phyloP scores from a whole-genome alignment of 768 basidiomycete species.

The Trametes sanguinea region DNA sequence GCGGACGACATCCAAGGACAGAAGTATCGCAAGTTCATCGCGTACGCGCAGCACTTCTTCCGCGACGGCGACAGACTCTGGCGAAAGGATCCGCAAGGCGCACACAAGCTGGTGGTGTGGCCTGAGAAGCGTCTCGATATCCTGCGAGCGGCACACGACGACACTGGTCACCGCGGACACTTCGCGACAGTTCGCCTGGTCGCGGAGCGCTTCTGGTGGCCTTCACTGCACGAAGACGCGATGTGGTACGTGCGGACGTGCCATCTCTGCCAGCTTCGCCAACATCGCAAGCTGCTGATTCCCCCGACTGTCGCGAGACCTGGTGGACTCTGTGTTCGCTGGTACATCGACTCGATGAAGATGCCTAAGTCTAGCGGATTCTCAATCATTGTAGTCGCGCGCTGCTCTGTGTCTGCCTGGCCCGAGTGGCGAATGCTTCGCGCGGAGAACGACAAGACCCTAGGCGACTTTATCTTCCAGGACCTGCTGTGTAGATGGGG shows the following conservation, averaged over 20 bases:
- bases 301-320: slow-evolving; percentile 26
- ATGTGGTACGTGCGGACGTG: slow-evolving; percentile 34
- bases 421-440: slow-evolving; percentile 35
- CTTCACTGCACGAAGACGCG: slow-evolving; percentile 22
- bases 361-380: slow-evolving; percentile 38
- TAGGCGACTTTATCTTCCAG: slow-evolving; percentile 38
- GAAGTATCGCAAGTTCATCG: no score
- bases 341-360: slow-evolving; percentile 44
- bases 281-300: slow-evolving; percentile 24
- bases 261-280: slow-evolving; percentile 40
- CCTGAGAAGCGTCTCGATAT: background rate
- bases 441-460: slow-evolving; percentile 30
- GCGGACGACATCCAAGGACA: no score
- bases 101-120: slow-evolving; percentile 17
- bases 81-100: slow-evolving; percentile 8
- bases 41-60: no score
- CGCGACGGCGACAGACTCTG: slow-evolving; percentile 10
- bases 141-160: slow-evolving; percentile 20
- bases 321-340: slow-evolving; percentile 34
- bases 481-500: slow-evolving; percentile 44
- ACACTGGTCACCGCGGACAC: slow-evolving; percentile 25
- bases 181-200: slow-evolving; percentile 11
- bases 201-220: slow-evolving; percentile 32
- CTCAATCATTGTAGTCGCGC: slow-evolving; percentile 40
- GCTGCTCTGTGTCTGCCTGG: slow-evolving; percentile 36